Evolutionary conservation across 1,139 yeast species (phyloP).

Genomic region (Yamadazyma mexicana): DNA sequence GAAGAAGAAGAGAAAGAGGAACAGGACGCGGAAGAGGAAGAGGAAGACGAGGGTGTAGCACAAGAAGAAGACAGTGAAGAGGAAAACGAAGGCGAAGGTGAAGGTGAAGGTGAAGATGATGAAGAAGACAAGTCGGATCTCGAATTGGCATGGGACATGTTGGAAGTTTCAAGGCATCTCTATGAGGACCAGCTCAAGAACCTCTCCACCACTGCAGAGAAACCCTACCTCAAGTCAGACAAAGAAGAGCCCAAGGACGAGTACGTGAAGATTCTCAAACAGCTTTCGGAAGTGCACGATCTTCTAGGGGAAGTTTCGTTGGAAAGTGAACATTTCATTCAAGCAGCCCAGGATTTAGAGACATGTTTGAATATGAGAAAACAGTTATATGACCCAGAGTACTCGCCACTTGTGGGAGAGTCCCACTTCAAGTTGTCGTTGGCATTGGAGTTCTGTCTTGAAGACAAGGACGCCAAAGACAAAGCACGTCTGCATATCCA

Average conservation of each 20-base stretch:
- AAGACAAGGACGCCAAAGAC: constrained; percentile 46
- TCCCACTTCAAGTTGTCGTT: constrained; percentile 80
- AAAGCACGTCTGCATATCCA: constrained; percentile 61
- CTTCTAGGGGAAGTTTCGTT: constrained; percentile 85
- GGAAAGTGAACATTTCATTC: constrained; percentile 80
- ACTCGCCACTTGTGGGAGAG: constrained; percentile 67
- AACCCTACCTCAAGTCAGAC: constrained; percentile 39
- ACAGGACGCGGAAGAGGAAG: constrained; percentile 23
- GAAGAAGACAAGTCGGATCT: constrained; percentile 68
- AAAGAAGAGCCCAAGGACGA: constrained; percentile 32
- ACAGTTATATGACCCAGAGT: constrained; percentile 48
- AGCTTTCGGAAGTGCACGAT: constrained; percentile 75
- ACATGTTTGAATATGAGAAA: constrained; percentile 57
- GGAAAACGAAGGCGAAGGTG: constrained; percentile 12
- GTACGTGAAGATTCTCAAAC: constrained; percentile 41
- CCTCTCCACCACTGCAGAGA: constrained; percentile 16
- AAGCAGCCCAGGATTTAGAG: constrained; percentile 68
- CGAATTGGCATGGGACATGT: constrained; percentile 84
- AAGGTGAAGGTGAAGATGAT: constrained; percentile 20
- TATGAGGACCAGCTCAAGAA: constrained; percentile 49
- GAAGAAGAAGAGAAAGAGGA: constrained; percentile 33
- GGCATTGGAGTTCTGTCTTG: constrained; percentile 71
- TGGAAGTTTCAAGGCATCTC: constrained; percentile 71
- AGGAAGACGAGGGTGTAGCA: constrained; percentile 31
- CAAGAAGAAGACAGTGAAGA: constrained; percentile 31